phyloP scores from a whole-genome alignment of 2,329 filamentous ascomycete species.

The Fusarium pseudonygamai region DNA sequence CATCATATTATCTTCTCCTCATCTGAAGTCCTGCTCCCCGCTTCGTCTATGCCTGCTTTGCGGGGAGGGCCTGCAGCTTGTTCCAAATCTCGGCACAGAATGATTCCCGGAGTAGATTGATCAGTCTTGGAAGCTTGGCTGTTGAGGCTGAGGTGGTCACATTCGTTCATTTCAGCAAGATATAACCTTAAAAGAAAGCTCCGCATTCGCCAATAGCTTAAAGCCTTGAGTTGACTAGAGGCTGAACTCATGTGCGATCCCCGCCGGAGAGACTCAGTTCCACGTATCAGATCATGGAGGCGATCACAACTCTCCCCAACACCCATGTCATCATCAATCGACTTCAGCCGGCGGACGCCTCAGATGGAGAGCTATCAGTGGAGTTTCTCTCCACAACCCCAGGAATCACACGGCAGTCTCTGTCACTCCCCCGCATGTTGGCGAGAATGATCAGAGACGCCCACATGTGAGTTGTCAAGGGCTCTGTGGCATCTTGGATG shows the following conservation, averaged over 20 bases:
- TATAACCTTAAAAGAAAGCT: slow-evolving; percentile 27
- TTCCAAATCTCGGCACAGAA: slow-evolving; percentile 26
- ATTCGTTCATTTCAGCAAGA: slow-evolving; percentile 15
- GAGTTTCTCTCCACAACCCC: slow-evolving; percentile 38
- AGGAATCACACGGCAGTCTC: slow-evolving; percentile 33
- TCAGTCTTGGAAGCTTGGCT: slow-evolving; percentile 23
- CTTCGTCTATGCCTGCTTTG: slow-evolving; percentile 15
- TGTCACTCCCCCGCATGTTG: slow-evolving; percentile 31
- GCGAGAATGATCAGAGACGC: slow-evolving; percentile 13
- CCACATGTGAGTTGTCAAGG: background rate
- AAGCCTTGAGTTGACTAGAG: slow-evolving; percentile 1
- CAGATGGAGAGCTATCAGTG: slow-evolving; percentile 27
- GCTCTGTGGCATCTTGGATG: background rate
- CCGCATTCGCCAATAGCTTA: slow-evolving; percentile 7
- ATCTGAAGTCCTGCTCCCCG: slow-evolving; percentile 18
- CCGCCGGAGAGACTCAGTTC: slow-evolving; percentile 26
- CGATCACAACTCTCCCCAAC: background rate
- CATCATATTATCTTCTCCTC: slow-evolving; percentile 24
- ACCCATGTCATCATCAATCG: background rate
- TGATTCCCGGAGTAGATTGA: slow-evolving; percentile 19
- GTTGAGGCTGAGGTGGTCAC: slow-evolving; percentile 31
- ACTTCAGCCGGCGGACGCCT: slow-evolving; percentile 4
- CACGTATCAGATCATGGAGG: slow-evolving; percentile 33
- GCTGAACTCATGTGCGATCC: slow-evolving; percentile 14
- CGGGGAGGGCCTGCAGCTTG: slow-evolving; percentile 22